Percentiles rank a stretch among this genome's conserved stretches.
phyloP scores from a whole-genome alignment of 73 alveolate species.

The Halteria grandinella region DNA sequence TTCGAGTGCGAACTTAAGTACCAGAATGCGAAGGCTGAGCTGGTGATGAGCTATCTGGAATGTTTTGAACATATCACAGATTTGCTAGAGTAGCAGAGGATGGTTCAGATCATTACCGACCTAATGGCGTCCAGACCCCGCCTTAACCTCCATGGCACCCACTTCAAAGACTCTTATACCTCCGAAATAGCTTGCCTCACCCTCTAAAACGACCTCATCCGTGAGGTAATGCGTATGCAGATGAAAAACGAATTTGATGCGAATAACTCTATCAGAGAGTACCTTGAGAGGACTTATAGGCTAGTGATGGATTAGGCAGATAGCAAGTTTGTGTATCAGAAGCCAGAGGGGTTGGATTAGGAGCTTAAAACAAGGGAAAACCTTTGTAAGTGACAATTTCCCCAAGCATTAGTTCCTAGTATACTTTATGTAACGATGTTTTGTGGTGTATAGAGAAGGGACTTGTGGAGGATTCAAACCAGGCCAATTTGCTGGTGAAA shows the following conservation, averaged over 20 bases:
- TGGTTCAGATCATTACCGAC: conserved; percentile 75
- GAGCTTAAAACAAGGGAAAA: conserved; percentile 48
- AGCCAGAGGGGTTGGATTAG: conserved; percentile 44
- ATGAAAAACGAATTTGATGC: conserved; percentile 78
- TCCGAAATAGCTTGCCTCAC: conserved; percentile 78
- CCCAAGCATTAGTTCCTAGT: neutral
- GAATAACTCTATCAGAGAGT: conserved; percentile 60
- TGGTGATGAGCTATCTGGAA: conserved; percentile 79
- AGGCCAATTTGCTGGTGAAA: neutral
- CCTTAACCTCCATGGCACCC: conserved; percentile 76
- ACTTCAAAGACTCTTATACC: conserved; percentile 79
- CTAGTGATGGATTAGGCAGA: conserved; percentile 22
- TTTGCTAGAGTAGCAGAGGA: conserved; percentile 71
- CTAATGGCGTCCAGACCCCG: conserved; percentile 86
- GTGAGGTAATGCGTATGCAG: conserved; percentile 70
- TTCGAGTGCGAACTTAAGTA: conserved; percentile 74
- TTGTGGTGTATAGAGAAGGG: conserved; percentile 36
- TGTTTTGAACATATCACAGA: conserved; percentile 85
- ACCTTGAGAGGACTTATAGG: conserved; percentile 42
- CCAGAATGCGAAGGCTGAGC: conserved; percentile 80
- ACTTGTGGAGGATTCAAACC: neutral
- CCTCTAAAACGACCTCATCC: conserved; percentile 71
- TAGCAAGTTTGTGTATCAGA: conserved; percentile 14
- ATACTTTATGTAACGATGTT: neutral
- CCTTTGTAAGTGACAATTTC: neutral